Conservation (phyloP, 345 rosid genomes). For the Reutealis trisperma region DNA sequence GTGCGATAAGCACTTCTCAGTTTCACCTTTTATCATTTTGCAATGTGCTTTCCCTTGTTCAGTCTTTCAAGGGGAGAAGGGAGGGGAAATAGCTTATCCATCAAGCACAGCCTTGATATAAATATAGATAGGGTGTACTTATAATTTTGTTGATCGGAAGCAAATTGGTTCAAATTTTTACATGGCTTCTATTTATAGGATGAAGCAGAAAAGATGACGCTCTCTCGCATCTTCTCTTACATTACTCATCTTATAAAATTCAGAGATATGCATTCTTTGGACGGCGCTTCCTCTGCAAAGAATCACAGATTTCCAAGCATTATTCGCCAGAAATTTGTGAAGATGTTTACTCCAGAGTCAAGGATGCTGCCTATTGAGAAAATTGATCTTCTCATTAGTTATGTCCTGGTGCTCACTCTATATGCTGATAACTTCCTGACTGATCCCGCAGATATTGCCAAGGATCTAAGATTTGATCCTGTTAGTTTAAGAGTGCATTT, state of each 20-base stretch:
- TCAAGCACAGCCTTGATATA: neutral
- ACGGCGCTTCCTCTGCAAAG: slow-evolving; percentile 55
- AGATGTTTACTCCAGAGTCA: slow-evolving; percentile 51
- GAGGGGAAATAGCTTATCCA: neutral
- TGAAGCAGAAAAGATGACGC: slow-evolving; percentile 47
- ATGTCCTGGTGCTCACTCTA: slow-evolving; percentile 70
- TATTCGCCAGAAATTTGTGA: slow-evolving; percentile 47
- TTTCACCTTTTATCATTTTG: neutral
- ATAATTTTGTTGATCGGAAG: neutral
- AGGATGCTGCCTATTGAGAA: slow-evolving; percentile 49
- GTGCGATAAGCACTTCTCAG: neutral
- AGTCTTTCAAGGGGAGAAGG: neutral
- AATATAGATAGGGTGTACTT: too few species aligned
- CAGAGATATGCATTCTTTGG: slow-evolving; percentile 61
- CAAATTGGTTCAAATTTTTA: neutral
- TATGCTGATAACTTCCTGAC: slow-evolving; percentile 69
- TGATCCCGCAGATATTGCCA: slow-evolving; percentile 63
- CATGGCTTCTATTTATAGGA: slow-evolving; percentile 44
- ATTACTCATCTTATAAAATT: slow-evolving; percentile 80
- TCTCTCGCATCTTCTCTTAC: slow-evolving; percentile 48
- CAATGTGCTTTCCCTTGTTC: neutral
- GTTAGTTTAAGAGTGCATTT: slow-evolving; percentile 51
- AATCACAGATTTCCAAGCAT: slow-evolving; percentile 57
- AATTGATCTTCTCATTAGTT: slow-evolving; percentile 67
- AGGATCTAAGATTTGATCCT: slow-evolving; percentile 60